Evolutionary conservation across 306 rosid genomes (phyloP).

Genomic region (Dryas drummondii): DNA sequence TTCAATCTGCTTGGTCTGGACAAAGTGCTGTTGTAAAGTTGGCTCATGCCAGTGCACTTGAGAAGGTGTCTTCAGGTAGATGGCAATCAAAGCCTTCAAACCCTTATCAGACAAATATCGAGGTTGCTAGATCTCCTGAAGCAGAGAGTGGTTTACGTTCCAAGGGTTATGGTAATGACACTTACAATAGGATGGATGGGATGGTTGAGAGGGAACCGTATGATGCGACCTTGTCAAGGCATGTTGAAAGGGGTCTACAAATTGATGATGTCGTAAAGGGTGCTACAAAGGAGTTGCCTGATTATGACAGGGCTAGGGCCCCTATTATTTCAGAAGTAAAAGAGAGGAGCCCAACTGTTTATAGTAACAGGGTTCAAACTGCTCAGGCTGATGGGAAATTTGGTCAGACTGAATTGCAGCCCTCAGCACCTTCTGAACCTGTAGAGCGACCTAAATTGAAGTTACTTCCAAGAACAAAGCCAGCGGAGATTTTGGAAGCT

Average conservation of each 20-base stretch:
- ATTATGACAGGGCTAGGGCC: conserved; percentile 48
- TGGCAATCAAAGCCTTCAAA: conserved; percentile 75
- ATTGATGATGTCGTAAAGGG: conserved; percentile 47
- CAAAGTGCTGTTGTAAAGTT: conserved; percentile 75
- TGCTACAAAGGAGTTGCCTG: conserved; percentile 54
- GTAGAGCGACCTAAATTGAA: conserved; percentile 76
- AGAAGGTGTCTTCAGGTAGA: conserved; percentile 91
- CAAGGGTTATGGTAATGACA: conserved; percentile 34
- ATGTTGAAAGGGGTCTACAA: conserved; percentile 51
- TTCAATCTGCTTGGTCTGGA: conserved; percentile 59
- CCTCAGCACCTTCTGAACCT: conserved; percentile 42
- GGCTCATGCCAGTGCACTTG: conserved; percentile 89
- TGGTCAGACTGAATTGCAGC: conserved; percentile 52
- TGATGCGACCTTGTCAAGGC: conserved; percentile 56
- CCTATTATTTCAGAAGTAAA: conserved; percentile 40
- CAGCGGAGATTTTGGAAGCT: conserved; percentile 53
- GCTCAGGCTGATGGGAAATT: conserved; percentile 42
- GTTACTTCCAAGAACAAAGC: conserved; percentile 73
- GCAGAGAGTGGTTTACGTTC: conserved; percentile 38
- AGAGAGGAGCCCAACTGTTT: conserved; percentile 36
- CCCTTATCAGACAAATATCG: conserved; percentile 58
- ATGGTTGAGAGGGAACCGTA: conserved; percentile 45
- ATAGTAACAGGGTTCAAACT: conserved; percentile 40
- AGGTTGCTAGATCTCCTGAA: conserved; percentile 52
- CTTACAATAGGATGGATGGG: conserved; percentile 40